Evolutionary conservation across 2,329 filamentous ascomycete species (phyloP), one percentile per base, ranked within the genome.

Genomic region (Neofusicoccum cordaticola): DNA sequence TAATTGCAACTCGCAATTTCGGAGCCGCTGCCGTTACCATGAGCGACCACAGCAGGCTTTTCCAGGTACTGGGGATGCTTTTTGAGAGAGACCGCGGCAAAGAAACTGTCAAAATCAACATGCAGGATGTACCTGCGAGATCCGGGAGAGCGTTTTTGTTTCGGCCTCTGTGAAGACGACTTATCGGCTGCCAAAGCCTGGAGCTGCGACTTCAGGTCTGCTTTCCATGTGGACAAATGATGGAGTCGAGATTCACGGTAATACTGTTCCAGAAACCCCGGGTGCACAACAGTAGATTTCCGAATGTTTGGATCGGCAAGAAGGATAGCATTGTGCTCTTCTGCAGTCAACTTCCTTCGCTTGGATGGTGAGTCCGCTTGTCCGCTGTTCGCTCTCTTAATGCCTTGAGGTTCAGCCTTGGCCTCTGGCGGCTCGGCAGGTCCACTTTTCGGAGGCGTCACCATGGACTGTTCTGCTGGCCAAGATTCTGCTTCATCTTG

Each of bases 1-100:
- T 99, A 99, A 72, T 99, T 99, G 78, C 95, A 99, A 68, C 93
- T 97, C 22, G 95, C 95, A 71, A 99, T 98, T 74, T 99, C 95
- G 0, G 94, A 97, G 0, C 92, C 92, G 27, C 86, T 87, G 0
- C 94, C 94, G 50, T 85, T 85, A 4, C 94, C 90, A 73, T 99
- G 95, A 3, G 95, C 94, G 39, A 99, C 91, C 0, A 91, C 95
- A 2, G 90, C 88, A 0, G 96, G 95, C 72, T 93, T 94, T 58
- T 91, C 88, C 44, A 83, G 81, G 66, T 86, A 89, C 19, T 96
- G 87, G 0, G 94, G 93, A 27, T 88, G 83, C 62, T 88, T 90
- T 70, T 93, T 92, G 17, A 90, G 78, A 0, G 95, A 97, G 0
- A 99, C 92, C 0, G 96, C 92, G 66, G 93, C 97, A 77, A 99